These are phyloP conservation scores for Triticum dicoccoides DNA, from an alignment of 176 grass and related monocot genomes.

Conservation along the genomic window DNA sequence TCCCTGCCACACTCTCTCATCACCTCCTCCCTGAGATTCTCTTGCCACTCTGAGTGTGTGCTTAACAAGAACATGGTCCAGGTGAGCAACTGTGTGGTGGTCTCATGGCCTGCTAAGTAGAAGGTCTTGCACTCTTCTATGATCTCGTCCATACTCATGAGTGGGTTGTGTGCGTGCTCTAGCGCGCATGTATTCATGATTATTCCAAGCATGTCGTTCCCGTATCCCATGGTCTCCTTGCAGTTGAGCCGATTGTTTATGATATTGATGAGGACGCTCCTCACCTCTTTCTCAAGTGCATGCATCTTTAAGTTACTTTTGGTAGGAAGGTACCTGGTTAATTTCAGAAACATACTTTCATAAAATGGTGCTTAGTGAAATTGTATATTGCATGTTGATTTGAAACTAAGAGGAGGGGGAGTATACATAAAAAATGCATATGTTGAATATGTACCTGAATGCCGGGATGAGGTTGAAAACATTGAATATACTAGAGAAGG, in stretches of 20 bases:
- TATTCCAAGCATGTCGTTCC: conserved; percentile 44
- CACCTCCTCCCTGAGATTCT: conserved; percentile 33
- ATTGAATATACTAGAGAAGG: not conserved
- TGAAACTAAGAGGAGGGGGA: not conserved
- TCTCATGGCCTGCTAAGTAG: conserved; percentile 50
- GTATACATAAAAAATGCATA: no score
- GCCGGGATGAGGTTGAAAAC: not conserved
- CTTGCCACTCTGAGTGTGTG: not conserved
- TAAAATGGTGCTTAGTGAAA: no score
- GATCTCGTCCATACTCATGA: conserved; percentile 45
- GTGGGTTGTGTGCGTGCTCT: not conserved
- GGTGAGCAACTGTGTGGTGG: conserved; percentile 25
- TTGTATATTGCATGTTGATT: not conserved
- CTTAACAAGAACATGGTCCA: conserved; percentile 37
- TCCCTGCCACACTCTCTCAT: conserved; percentile 10
- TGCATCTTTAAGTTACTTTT: conserved; percentile 22
- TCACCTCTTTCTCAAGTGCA: conserved; percentile 31
- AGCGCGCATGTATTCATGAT: conserved; percentile 32
- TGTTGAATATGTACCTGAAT: not conserved
- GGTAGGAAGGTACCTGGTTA: conserved; percentile 18
- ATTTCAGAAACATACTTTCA: not conserved
- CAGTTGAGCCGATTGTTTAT: not conserved
- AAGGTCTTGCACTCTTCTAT: conserved; percentile 62
- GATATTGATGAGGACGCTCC: conserved; percentile 33
- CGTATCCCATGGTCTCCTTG: conserved; percentile 11